Evolutionary conservation across 768 basidiomycete genomes (phyloP), one percentile per base, ranked within the genome.

Genomic region (Myochromella boudieri): DNA sequence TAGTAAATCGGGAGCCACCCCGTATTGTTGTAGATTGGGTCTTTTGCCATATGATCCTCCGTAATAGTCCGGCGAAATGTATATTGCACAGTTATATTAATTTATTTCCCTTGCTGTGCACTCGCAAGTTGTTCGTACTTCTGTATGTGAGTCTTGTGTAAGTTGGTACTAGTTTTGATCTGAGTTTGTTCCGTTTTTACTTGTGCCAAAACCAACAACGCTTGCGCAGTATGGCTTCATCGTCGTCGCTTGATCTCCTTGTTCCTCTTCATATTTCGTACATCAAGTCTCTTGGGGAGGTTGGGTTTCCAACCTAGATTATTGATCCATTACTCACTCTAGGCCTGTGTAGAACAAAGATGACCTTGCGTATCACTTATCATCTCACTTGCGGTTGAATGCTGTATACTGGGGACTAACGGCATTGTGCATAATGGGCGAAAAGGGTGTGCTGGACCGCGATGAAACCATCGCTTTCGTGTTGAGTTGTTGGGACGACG

Each of bases 321-420:
- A n/a, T 10, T 18, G 7, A 15, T 26, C 5, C 3, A 8, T 15
- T 24, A 1, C 26, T 51, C 11, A 21, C 11, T 26, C 22, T 29
- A 41, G 37, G 38, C 18, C 27, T 21, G 4, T 9, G n/a, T 58
- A 89, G 89, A 85, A 73, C 67, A 85, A 86, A 48, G 82, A 91
- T 71, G 91, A 93, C 54, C 76, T 97, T 14, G 75, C 79, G 1
- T 95, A 95, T 68, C 91, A 95, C 63, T 75, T 95, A 15, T 95
- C 95, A 0, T 76, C 93, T 10, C 97, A 99, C 66, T 78, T 98
- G 6, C 88, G 95, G 6, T 74, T 99, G 67, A 98, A 97, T 64
- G 95, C 94, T 2, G 75, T 98, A 6, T 99, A 97, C 66, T 99
- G 97, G 97, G 97, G 93, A 6, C 71, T 94, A 31, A 92, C 88